These are phyloP conservation scores for Xylariaceae sp. DNA, from an alignment of 2,329 filamentous ascomycete genomes.

Conservation along the genomic window DNA sequence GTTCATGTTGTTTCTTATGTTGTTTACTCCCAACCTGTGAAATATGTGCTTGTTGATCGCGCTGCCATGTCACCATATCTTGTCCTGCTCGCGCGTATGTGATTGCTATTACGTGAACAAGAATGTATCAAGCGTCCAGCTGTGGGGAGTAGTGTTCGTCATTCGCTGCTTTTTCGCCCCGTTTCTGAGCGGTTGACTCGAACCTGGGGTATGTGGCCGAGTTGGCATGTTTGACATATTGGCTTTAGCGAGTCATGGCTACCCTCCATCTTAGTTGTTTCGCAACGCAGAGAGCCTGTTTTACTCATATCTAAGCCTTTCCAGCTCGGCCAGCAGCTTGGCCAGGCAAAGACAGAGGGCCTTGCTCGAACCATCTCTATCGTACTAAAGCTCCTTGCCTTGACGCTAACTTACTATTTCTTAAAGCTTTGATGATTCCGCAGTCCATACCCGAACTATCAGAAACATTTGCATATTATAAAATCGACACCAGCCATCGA, in stretches of 20 bases:
- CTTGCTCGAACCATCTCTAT: conserved; percentile 17
- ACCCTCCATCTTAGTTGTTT: conserved; percentile 19
- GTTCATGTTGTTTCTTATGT: conserved; percentile 4
- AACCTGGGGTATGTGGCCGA: conserved; percentile 9
- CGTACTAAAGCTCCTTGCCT: conserved; percentile 23
- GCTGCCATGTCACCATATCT: conserved; percentile 21
- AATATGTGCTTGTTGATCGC: conserved; percentile 25
- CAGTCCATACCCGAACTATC: conserved; percentile 6
- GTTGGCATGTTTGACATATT: conserved; percentile 17
- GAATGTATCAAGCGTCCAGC: conserved; percentile 2
- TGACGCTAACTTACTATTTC: conserved; percentile 27
- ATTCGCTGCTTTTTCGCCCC: conserved; percentile 1
- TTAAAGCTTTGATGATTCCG: conserved; percentile 19
- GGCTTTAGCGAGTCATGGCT: conserved; percentile 33
- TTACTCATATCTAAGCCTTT: conserved; percentile 27
- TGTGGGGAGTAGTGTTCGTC: not conserved
- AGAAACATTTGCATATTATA: conserved; percentile 15
- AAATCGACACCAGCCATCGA: conserved; percentile 23
- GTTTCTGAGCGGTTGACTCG: conserved; percentile 7
- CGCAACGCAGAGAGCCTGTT: conserved; percentile 20
- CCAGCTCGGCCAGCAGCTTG: conserved; percentile 8
- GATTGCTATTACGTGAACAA: conserved; percentile 26
- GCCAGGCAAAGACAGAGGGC: conserved; percentile 21
- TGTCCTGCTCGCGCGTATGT: conserved; percentile 29
- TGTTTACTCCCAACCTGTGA: conserved; percentile 27